These are phyloP conservation scores for Naganishia vishniacii DNA, from an alignment of 768 basidiomycete genomes.

Conservation along the genomic window DNA sequence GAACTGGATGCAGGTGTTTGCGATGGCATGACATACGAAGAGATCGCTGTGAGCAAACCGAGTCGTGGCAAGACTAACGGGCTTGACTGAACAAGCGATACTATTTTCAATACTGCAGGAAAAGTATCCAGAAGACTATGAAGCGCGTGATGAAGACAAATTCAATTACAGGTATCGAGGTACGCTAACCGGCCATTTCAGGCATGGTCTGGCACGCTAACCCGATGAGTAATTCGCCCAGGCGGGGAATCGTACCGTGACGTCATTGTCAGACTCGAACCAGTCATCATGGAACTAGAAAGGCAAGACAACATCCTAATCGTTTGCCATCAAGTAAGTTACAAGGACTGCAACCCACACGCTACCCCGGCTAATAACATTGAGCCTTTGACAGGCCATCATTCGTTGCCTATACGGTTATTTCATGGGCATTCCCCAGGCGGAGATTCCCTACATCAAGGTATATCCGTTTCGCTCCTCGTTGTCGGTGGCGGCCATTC, in stretches of 20 bases:
- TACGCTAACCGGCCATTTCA: neutral
- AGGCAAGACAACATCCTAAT: constrained; percentile 95
- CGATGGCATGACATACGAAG: constrained; percentile 98
- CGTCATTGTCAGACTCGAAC: constrained; percentile 88
- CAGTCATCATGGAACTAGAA: constrained; percentile 98
- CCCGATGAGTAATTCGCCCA: neutral
- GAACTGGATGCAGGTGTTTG: constrained; percentile 98
- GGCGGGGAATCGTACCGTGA: constrained; percentile 96
- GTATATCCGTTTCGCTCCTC: constrained; percentile 50
- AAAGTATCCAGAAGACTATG: constrained; percentile 94
- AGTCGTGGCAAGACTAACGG: neutral
- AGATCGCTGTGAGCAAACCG: constrained; percentile 70
- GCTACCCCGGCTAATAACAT: constrained; percentile 53
- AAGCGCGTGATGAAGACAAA: constrained; percentile 96
- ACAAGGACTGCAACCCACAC: constrained; percentile 52
- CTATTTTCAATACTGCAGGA: constrained; percentile 54
- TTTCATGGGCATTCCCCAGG: constrained; percentile 77
- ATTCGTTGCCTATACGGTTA: constrained; percentile 70
- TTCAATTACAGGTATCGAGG: constrained; percentile 96
- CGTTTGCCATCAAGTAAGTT: constrained; percentile 81
- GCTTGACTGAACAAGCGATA: neutral
- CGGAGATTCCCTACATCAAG: constrained; percentile 94
- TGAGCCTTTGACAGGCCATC: constrained; percentile 52
- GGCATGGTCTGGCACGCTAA: neutral
- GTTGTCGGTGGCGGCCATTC: neutral